phyloP scores from a whole-genome alignment of 441 rosid genomes.

The Oxalis stricta region DNA sequence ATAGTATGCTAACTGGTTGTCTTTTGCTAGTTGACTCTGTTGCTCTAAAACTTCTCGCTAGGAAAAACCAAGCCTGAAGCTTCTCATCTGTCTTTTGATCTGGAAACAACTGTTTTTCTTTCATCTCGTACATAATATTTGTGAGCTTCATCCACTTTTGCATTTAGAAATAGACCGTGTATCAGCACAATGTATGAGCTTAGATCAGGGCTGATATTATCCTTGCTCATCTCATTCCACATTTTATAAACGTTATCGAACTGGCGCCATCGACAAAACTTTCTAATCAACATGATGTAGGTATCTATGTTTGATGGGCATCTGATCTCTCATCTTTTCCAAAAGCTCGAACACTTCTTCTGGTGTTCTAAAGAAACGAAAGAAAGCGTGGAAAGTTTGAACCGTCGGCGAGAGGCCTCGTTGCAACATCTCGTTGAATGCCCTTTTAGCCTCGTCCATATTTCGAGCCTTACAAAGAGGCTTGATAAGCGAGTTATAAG shows the following conservation, averaged over 20 bases:
- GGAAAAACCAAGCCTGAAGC: conserved; percentile 66
- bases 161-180: conserved; percentile 81
- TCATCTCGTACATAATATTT: conserved; percentile 70
- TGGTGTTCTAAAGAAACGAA: conserved; percentile 40
- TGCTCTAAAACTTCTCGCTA: conserved; percentile 40
- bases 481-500: conserved; percentile 71
- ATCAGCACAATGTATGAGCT: conserved; percentile 73
- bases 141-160: conserved; percentile 66
- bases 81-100: conserved; percentile 56
- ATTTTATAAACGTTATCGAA: conserved; percentile 43
- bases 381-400: conserved; percentile 69
- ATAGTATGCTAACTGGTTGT: no score
- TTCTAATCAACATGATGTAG: conserved; percentile 73
- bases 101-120: conserved; percentile 45
- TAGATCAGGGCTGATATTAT: conserved; percentile 57
- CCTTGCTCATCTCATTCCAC: conserved; percentile 71
- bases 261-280: conserved; percentile 77
- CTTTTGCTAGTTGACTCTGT: no score
- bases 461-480: conserved; percentile 63
- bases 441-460: conserved; percentile 43
- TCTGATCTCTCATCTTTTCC: conserved; percentile 55
- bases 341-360: conserved; percentile 68
- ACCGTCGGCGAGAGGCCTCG: conserved; percentile 42
- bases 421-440: conserved; percentile 58
- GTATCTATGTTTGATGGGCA: conserved; percentile 66